Evolutionary conservation across 2,329 filamentous ascomycete genomes (phyloP).

Genomic region (Penicillium sclerotigenum): DNA sequence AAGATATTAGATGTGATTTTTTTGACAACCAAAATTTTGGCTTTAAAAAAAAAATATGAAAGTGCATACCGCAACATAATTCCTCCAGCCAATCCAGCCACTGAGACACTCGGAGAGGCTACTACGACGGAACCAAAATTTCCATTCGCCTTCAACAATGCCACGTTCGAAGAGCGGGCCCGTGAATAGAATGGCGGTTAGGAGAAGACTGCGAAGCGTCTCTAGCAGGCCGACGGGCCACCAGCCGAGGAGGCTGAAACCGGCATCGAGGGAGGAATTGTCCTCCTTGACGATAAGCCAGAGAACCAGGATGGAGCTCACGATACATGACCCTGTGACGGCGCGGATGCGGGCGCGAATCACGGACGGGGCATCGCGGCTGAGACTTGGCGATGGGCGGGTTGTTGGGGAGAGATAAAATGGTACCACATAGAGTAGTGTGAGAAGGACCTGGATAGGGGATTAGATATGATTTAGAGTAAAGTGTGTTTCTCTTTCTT

Average conservation of each 20-base stretch:
- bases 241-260: conserved; percentile 70
- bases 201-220: conserved; percentile 59
- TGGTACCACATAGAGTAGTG: conserved; percentile 82
- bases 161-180: conserved; percentile 80
- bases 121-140: conserved; percentile 57
- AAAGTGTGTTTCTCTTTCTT: background rate
- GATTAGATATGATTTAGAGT: background rate
- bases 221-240: conserved; percentile 72
- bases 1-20: background rate
- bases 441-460: conserved; percentile 65
- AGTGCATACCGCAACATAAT: conserved; percentile 73
- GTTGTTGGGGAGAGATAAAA: conserved; percentile 82
- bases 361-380: conserved; percentile 82
- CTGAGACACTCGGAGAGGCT: conserved; percentile 60
- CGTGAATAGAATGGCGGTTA: conserved; percentile 76
- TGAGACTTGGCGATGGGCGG: conserved; percentile 72
- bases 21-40: too few relatives aligned
- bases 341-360: conserved; percentile 82
- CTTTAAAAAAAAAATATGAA: too few relatives aligned
- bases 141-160: conserved; percentile 69
- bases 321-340: conserved; percentile 70
- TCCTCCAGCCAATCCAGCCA: conserved; percentile 81
- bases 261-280: conserved; percentile 50
- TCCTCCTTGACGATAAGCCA: conserved; percentile 60
- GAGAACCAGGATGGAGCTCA: conserved; percentile 65